Evolutionary conservation across 345 rosid species (phyloP).

Genomic region (Adansonia digitata): DNA sequence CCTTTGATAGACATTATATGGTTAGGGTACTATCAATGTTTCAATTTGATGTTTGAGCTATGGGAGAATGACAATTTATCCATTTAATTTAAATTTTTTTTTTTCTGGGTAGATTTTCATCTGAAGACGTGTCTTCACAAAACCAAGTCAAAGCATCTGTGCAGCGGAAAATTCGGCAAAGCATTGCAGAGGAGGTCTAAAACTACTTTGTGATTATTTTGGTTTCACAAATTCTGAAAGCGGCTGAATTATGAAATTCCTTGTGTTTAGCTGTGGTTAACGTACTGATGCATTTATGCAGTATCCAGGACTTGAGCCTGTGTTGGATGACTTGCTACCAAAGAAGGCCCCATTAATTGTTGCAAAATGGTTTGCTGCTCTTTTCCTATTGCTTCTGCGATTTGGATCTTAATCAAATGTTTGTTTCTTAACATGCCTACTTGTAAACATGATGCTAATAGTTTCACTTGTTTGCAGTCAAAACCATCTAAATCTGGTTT

Average conservation of each 20-base stretch:
- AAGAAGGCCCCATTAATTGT: slow-evolving; percentile 88
- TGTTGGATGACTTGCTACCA: slow-evolving; percentile 92
- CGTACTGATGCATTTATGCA: slow-evolving; percentile 27
- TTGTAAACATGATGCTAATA: not conserved
- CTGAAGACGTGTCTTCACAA: slow-evolving; percentile 89
- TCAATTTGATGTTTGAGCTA: not conserved
- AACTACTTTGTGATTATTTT: slow-evolving; percentile 9
- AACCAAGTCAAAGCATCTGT: slow-evolving; percentile 99
- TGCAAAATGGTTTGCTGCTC: slow-evolving; percentile 66
- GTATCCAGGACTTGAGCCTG: slow-evolving; percentile 95
- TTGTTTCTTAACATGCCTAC: not conserved
- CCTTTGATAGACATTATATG: too few species aligned
- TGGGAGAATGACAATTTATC: not conserved
- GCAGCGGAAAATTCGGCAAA: slow-evolving; percentile 89
- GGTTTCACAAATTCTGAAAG: not conserved
- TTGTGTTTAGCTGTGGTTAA: not conserved
- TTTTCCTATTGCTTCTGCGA: slow-evolving; percentile 1
- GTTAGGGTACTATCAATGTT: not conserved
- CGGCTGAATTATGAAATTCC: not conserved
- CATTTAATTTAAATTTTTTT: not conserved
- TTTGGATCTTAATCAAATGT: not conserved
- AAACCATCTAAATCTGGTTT: slow-evolving; percentile 85
- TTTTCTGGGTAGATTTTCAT: slow-evolving; percentile 55
- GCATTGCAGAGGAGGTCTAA: slow-evolving; percentile 90
- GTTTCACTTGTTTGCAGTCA: slow-evolving; percentile 53